A percentile compares a stretch with the other conserved stretches of the same genome.
phyloP scores from a whole-genome alignment of 2,329 filamentous ascomycete genomes.

The Leptographium galeiforme region DNA sequence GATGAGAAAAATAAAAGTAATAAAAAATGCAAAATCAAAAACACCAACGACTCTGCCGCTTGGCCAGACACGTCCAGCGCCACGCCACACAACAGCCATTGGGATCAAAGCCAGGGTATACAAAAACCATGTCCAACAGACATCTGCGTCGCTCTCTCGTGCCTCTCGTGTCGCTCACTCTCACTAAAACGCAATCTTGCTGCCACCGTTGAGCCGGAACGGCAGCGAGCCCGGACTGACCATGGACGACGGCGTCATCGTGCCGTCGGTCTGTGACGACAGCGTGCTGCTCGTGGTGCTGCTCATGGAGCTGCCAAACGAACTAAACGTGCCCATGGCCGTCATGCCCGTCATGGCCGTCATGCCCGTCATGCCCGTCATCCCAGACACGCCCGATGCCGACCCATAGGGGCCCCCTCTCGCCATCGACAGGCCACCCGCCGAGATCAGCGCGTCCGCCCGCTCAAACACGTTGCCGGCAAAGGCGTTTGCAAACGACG shows the following conservation, averaged over 20 bases:
- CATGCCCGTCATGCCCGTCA: too few relatives aligned
- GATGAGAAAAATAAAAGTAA: not conserved
- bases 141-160: not conserved
- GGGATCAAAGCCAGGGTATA: too few relatives aligned
- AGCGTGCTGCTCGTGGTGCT: slow-evolving; percentile 11
- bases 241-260: slow-evolving; percentile 17
- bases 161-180: too few relatives aligned
- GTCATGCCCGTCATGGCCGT: too few relatives aligned
- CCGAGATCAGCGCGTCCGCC: slow-evolving; percentile 43
- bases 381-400: slow-evolving; percentile 32
- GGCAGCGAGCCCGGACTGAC: slow-evolving; percentile 16
- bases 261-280: slow-evolving; percentile 15
- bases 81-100: too few relatives aligned
- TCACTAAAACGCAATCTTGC: not conserved
- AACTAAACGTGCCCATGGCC: slow-evolving; percentile 34
- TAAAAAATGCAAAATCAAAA: too few relatives aligned
- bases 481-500: slow-evolving; percentile 40
- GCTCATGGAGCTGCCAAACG: slow-evolving; percentile 15
- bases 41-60: too few relatives aligned
- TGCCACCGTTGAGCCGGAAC: slow-evolving; percentile 17
- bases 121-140: not conserved
- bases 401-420: slow-evolving; percentile 31
- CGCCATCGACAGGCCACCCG: slow-evolving; percentile 43
- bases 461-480: slow-evolving; percentile 47
- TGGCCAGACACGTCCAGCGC: too few relatives aligned